phyloP scores from a whole-genome alignment of 352 stramenopile species.

The Globisporangium nunn region DNA sequence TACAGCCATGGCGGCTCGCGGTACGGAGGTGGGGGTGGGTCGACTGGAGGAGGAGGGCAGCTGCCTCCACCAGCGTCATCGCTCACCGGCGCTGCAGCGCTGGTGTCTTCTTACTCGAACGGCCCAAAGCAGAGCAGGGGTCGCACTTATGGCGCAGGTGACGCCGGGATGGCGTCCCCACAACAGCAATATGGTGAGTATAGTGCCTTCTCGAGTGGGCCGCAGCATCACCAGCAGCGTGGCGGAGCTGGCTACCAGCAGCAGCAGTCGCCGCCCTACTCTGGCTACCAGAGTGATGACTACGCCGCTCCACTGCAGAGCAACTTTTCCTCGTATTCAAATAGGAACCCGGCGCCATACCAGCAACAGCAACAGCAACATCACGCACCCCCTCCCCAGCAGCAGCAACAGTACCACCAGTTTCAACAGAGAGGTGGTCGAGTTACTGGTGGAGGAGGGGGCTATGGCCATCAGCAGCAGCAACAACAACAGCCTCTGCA shows the following conservation, averaged over 20 bases:
- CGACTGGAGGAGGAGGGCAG: neutral
- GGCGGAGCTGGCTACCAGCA: conserved; percentile 8
- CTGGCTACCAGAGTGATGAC: conserved; percentile 7
- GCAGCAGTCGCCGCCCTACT: conserved; percentile 2
- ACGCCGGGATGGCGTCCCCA: conserved; percentile 2
- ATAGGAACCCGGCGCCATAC: conserved; percentile 15
- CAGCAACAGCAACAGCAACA: conserved; percentile 11
- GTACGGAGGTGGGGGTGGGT: neutral
- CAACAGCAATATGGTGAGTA: conserved; percentile 9
- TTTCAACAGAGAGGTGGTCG: conserved; percentile 13
- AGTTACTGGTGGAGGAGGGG: conserved; percentile 11
- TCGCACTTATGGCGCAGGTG: conserved; percentile 4
- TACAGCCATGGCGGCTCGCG: neutral
- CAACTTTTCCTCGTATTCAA: conserved; percentile 8
- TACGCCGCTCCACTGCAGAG: conserved; percentile 6
- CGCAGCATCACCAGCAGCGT: conserved; percentile 9
- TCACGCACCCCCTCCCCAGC: conserved; percentile 7
- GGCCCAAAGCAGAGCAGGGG: conserved; percentile 9
- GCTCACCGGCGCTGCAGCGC: neutral
- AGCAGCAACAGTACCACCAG: conserved; percentile 4
- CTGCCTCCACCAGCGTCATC: neutral
- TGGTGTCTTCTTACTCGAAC: conserved; percentile 9
- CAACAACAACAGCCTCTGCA: conserved; percentile 3
- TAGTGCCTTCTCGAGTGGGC: conserved; percentile 8
- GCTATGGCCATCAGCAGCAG: conserved; percentile 6